Percentiles rank a stretch among this genome's conserved stretches.
Evolutionary conservation across 176 grass and related monocot species (phyloP).

Genomic region (Tillandsia leiboldiana): DNA sequence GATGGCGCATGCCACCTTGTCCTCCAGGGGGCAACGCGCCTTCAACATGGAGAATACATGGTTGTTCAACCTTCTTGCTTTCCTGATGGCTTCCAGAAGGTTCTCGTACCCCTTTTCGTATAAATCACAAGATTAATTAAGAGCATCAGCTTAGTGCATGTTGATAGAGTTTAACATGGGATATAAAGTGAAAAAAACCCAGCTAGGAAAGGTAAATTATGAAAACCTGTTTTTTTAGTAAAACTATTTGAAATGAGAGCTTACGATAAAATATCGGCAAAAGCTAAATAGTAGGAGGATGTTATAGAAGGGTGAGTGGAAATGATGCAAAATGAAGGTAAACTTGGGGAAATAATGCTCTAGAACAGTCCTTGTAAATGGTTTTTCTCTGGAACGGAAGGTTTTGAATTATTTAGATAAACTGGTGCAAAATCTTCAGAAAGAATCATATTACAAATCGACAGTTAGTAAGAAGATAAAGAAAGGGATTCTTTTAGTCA

Average conservation of each 20-base stretch:
- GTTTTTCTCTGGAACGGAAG: background rate
- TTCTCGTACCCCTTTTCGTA: slow-evolving; percentile 56
- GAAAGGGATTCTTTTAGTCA: background rate
- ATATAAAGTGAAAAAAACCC: background rate
- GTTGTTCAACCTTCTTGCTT: slow-evolving; percentile 89
- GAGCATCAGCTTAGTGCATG: background rate
- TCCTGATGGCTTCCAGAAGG: slow-evolving; percentile 93
- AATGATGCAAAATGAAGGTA: background rate
- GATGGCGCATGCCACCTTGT: slow-evolving; percentile 86
- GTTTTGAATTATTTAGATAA: too few species aligned
- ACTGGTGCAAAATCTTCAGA: too few species aligned
- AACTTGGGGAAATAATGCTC: background rate
- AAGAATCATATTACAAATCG: too few species aligned
- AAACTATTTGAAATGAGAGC: background rate
- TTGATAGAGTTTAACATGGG: background rate
- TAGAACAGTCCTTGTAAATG: background rate
- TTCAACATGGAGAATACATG: slow-evolving; percentile 91
- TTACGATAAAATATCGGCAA: background rate
- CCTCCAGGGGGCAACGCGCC: slow-evolving; percentile 89
- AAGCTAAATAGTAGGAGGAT: background rate
- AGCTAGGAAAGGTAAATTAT: background rate
- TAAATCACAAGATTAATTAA: slow-evolving; percentile 6
- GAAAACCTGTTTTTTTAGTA: background rate
- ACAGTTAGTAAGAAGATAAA: background rate
- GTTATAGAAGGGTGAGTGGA: background rate